Base-by-base conservation (phyloP, 495 filamentous ascomycete species). In the Penicillium nucicola region DNA sequence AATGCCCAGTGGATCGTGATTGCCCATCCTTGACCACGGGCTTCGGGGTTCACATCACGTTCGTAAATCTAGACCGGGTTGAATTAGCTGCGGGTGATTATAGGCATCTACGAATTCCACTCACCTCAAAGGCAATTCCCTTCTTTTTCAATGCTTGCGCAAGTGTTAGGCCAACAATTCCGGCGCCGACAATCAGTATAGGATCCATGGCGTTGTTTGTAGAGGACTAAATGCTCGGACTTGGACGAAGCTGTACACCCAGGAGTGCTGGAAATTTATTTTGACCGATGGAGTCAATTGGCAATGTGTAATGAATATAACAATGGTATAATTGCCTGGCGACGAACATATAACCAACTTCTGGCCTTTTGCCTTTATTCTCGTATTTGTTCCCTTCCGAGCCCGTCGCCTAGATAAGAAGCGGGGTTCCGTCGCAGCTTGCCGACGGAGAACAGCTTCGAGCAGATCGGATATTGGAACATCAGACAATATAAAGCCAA, bases 1-100 rank as follows among this genome's bases (percentile, higher is more conserved):
- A 82, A 63, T 7, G 75, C 75, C 77, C 78, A 83, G 59, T 84
- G 80, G 18, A 84, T 67, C 0, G 82, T 83, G 28, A 85, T 72
- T 14, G 76, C 80, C 80, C 79, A 85, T 13, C 81, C 81, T 42
- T 73, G 71, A 4, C 61, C 65, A 9, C 81, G 72, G 15, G 67
- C 58, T 13, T 58, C 48, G 28, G 69, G 62, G 20, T 52, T 53
- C 4, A 60, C 49, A 60, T 84, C 81, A 13, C 78, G 71, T 49
- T 85, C 82, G 57, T 73, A 84, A 5, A 84, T 71, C 13, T 67
- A 28, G 7, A 8, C 25, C 25, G 25, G 4, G 10, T 28, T 28
- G 10, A 28, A 2, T 28, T 1, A 28, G 25, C 25, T 8, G 4
- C 25, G 0, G 25, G 2, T 28, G 7, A 28, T 9, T 28, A n/a